Base-by-base conservation (phyloP, 2,329 filamentous ascomycete genomes). In the Blastomyces percursus region DNA sequence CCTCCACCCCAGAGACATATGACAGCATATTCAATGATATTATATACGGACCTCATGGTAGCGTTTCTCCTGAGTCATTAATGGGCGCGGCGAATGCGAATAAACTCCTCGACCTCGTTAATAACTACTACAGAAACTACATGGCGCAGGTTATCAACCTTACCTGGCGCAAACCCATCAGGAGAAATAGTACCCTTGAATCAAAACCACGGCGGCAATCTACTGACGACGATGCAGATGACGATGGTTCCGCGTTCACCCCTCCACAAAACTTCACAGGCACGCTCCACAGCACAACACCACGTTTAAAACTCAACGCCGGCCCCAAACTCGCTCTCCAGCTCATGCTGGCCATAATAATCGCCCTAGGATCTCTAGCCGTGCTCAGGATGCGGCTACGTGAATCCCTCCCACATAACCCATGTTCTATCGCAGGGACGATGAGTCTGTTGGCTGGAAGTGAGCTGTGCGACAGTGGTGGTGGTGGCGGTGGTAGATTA, bases 391-490 rank as follows among this genome's bases (percentile, higher is more conserved):
- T 30, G 42, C 38, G 24, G 35, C 16, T 59, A 21, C 56, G 32
- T 14, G 16, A 27, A 27, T 44, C 56, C 4, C 56, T 59, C 38
- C 56, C 32, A 2, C 56, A 59, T 19, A 46, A 59, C 42, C 56
- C 56, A 4, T 59, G 56, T 12, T 35, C 27, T 7, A 59, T 59
- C 27, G 38, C 56, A 1, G 38, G 56, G 56, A 59, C 56, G 21
- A 59, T 59, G 56, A 59, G 56, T 30, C 27, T 59, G 56, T 42
- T 59, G 42, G 56, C 56, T 44, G 56, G 56, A 8, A 59, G 56
- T 38, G 56, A 59, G 56, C 42, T 59, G 38, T 59, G 56, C 32
- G 56, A 59, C 1, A 27, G 19, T 21, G 16, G 56, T 32, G 9
- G 35, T 38, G 32, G 8, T 35, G 32, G 9, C 32, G 32, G 32